Evolutionary conservation across 371 early-diverging fungal genomes (phyloP), one percentile per base, ranked within the genome.

Genomic region (Rhizopus microsporus): DNA sequence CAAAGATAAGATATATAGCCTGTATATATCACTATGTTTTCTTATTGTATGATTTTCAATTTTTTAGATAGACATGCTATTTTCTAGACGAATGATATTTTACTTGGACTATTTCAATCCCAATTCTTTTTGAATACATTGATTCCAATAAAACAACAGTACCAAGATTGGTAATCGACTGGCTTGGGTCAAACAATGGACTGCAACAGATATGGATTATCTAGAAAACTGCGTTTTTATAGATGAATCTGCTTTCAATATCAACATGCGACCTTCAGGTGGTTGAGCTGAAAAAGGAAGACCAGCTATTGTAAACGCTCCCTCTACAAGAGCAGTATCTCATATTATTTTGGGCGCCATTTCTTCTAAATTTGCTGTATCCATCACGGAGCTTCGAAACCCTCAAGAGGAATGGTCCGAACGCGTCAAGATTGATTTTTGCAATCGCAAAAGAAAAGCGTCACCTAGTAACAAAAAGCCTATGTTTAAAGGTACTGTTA

Each of bases 291-390:
- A 45, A 53, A 62, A 62, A 52, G 57, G 51, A 31, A 62, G 30
- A 35, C 38, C 62, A 45, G 53, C 62, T 62, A 56, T 62, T 62
- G 57, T 56, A 62, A 38, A 45, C 16, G 52, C 56, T 52, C 56
- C 56, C 43, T 61, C 61, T 38, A 61, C 45, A 13, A 61, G 51
- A 49, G 45, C 16, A 56, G 47, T 47, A 62, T 48, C 57, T 51
- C 56, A 62, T 62, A 62, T 34, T 8, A 52, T 56, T 38, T 62
- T 56, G 17, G 51, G 55, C 31, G 58, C 51, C 40, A 62, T 62
- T 47, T 62, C 63, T 42, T 15, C 54, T 34, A 63, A 63, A 51
- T 63, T 44, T 63, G 63, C 51, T 40, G 34, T 52, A 40, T 53
- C 42, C 13, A 40, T 35, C n/a, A n/a, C n/a, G 39, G 48, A 39